Evolutionary conservation across 208 protist genomes (phyloP).

Genomic region (Crithidia bombi): DNA sequence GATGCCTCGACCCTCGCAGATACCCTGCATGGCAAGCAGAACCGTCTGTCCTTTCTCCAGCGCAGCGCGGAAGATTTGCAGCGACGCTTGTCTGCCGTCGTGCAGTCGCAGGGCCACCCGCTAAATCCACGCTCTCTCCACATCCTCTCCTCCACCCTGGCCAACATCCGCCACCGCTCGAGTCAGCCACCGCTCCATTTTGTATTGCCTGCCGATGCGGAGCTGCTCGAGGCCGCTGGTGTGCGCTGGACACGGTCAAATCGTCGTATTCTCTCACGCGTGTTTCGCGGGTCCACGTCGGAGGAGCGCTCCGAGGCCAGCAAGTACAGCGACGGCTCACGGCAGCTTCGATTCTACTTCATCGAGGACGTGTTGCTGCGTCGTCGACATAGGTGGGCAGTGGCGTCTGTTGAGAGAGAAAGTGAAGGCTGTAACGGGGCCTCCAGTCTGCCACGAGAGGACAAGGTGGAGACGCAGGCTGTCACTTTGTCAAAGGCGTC

Average conservation of each 20-base stretch:
- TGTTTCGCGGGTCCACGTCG: conserved; percentile 45
- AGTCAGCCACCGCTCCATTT: conserved; percentile 64
- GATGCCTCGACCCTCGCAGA: conserved; percentile 27
- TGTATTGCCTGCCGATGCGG: conserved; percentile 22
- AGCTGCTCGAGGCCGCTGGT: conserved; percentile 25
- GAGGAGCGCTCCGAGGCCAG: conserved; percentile 29
- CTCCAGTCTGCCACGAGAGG: too few relatives aligned
- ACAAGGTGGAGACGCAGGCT: too few relatives aligned
- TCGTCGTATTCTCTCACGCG: conserved; percentile 70
- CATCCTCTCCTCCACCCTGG: conserved; percentile 43
- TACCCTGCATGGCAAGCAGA: conserved; percentile 11
- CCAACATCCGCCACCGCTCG: conserved; percentile 42
- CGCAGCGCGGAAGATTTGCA: conserved; percentile 39
- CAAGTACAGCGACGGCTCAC: conserved; percentile 60
- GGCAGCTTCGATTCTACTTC: conserved; percentile 72
- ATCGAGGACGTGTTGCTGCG: conserved; percentile 66
- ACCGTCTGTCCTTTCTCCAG: conserved; percentile 9
- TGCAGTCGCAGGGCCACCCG: not conserved
- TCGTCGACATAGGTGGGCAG: conserved; percentile 1
- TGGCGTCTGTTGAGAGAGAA: not conserved
- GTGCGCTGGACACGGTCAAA: conserved; percentile 63
- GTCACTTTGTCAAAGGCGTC: too few relatives aligned
- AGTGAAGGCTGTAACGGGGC: too few relatives aligned
- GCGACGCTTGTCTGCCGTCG: conserved; percentile 16
- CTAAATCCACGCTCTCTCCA: conserved; percentile 17